phyloP scores from a whole-genome alignment of 2,329 filamentous ascomycete species.

The Tolypocladium capitatum region DNA sequence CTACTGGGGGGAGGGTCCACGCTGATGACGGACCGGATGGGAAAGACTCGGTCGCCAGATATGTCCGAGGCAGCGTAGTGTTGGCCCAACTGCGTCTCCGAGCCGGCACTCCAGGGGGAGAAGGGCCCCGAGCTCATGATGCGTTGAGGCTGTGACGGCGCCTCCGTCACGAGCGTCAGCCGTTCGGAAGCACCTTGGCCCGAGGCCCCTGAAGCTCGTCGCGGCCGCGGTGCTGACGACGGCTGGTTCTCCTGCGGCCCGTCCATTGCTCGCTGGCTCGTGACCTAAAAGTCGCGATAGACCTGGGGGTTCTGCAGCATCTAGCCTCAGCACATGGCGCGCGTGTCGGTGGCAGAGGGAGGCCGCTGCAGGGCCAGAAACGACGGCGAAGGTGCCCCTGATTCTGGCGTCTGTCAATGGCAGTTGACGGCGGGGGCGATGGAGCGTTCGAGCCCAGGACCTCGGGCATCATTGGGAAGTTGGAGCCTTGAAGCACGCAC shows the following conservation, averaged over 20 bases:
- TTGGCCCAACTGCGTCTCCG: slow-evolving; percentile 24
- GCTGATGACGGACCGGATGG: slow-evolving; percentile 67
- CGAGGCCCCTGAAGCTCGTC: not conserved
- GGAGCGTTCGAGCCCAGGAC: not conserved
- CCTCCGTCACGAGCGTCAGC: not conserved
- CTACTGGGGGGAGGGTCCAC: slow-evolving; percentile 41
- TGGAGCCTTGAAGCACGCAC: no score
- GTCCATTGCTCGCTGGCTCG: not conserved
- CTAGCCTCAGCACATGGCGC: no score
- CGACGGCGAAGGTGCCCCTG: not conserved
- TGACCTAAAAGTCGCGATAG: not conserved
- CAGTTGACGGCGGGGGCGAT: not conserved
- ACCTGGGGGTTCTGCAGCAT: not conserved
- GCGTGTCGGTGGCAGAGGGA: no score
- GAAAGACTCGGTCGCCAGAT: slow-evolving; percentile 54
- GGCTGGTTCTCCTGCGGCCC: not conserved
- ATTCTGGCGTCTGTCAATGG: no score
- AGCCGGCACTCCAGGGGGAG: slow-evolving; percentile 28
- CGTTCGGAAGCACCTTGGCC: not conserved
- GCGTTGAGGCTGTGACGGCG: not conserved
- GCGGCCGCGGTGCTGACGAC: not conserved
- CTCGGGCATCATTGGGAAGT: no score
- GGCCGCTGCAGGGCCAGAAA: not conserved
- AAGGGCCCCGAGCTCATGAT: slow-evolving; percentile 10
- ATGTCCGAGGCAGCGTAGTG: slow-evolving; percentile 21